phyloP scores from a whole-genome alignment of 169 alveolate genomes.

The Eimeria falciformis region DNA sequence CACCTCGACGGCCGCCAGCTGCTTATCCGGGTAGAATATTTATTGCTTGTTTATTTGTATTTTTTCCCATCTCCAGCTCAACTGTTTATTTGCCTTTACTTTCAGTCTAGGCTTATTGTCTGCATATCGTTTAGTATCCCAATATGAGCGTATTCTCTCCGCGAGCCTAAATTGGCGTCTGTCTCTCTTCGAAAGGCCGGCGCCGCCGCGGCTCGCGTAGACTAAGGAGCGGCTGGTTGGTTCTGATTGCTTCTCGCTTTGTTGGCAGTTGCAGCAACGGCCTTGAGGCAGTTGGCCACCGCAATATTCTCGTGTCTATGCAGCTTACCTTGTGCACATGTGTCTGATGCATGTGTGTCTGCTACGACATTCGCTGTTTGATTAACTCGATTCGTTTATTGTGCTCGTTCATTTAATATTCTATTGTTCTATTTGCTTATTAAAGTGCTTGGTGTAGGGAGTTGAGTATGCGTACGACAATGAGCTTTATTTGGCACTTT shows the following conservation, averaged over 20 bases:
- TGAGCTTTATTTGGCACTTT: neutral
- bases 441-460: too few species aligned
- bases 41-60: neutral
- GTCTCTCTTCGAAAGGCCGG: neutral
- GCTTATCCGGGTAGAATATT: conserved; percentile 81
- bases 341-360: neutral
- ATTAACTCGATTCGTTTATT: too few species aligned
- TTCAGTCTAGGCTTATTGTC: too few species aligned
- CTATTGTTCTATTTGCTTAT: too few species aligned
- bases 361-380: neutral
- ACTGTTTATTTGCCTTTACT: neutral
- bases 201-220: conserved; percentile 76
- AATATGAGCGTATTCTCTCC: neutral
- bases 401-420: too few species aligned
- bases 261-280: too few species aligned
- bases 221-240: neutral
- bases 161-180: conserved; percentile 73
- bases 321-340: too few species aligned
- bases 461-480: neutral
- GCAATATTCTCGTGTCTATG: too few species aligned
- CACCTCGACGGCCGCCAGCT: conserved; percentile 96
- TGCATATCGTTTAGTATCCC: neutral
- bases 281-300: too few species aligned
- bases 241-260: conserved; percentile 1
- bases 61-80: neutral